Evolutionary conservation across 371 early-diverging fungal species (phyloP), one percentile per base, ranked within the genome.

Genomic region (Sporodiniella umbellata): DNA sequence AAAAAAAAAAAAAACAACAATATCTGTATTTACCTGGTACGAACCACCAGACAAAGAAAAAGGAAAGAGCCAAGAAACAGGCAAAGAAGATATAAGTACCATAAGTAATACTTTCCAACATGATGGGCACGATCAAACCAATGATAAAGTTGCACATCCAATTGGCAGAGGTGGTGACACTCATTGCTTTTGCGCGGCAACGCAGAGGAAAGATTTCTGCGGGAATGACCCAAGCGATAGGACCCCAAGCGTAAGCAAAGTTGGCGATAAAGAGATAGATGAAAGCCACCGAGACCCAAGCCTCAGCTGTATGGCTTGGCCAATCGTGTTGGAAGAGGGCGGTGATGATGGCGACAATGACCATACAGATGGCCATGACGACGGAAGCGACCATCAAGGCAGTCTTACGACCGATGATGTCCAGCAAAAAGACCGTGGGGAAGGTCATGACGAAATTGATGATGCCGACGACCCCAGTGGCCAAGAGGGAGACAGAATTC

Each of bases 141-240:
- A 90, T 66, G 45, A 82, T 66, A 55, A 85, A 85, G 75, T 90
- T 93, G 70, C 75, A 80, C 54, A 81, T 71, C 94, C 93, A 96
- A 81, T 95, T 95, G 60, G 90, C 73, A 14, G 92, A 84, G n/a
- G 95, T 93, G 31, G 90, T 84, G 17, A 92, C 58, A 44, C 87
- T 89, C 62, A 89, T 86, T 33, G 85, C 94, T 72, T 92, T 93
- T 54, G 89, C 82, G 49, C 87, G 83, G 44, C 81, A 61, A 35
- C 84, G 78, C 42, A 83, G 70, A 6, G 91, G 88, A 72, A 82
- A 89, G 51, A 90, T 89, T 62, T 95, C 95, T 21, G 92, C 80
- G 42, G 92, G 92, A 70, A 90, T 87, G 53, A 90, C 87, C 96
- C 95, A 95, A 30, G 86, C 89, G 45, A 88, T 76, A 15, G 91